Percentiles rank a stretch among this genome's conserved stretches.
Conservation (phyloP, 768 basidiomycete species). For the Favolaschia claudopus region DNA sequence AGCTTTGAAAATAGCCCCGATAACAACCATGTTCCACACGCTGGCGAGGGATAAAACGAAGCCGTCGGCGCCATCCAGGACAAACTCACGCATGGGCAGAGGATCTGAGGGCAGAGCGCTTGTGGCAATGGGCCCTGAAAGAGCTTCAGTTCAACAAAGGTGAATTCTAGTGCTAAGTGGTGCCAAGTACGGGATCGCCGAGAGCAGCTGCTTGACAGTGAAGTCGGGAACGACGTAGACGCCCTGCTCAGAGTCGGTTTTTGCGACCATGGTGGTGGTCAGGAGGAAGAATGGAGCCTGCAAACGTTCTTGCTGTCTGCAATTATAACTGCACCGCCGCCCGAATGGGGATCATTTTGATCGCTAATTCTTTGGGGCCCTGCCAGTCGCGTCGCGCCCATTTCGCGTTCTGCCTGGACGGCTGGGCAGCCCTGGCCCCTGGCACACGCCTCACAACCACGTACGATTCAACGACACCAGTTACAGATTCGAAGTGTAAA, state of each 20-base stretch:
- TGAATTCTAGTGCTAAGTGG: too few relatives aligned
- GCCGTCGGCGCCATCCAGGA: neutral
- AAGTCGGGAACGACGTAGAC: slow-evolving; percentile 81
- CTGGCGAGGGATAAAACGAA: slow-evolving; percentile 42
- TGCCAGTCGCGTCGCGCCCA: too few relatives aligned
- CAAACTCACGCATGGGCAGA: slow-evolving; percentile 75
- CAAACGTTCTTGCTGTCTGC: neutral
- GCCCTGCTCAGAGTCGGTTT: slow-evolving; percentile 56
- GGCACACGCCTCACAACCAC: too few relatives aligned
- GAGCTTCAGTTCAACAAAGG: neutral
- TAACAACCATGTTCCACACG: slow-evolving; percentile 76
- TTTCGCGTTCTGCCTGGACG: too few relatives aligned
- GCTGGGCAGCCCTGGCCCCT: too few relatives aligned
- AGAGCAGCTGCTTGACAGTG: slow-evolving; percentile 86
- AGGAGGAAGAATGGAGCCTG: neutral
- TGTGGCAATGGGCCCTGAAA: slow-evolving; percentile 81
- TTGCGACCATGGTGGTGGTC: slow-evolving; percentile 13
- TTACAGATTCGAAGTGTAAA: too few relatives aligned
- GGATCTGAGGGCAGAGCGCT: slow-evolving; percentile 86
- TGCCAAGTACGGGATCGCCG: slow-evolving; percentile 76
- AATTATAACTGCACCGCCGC: neutral
- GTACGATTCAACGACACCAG: neutral
- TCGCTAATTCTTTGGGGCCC: neutral
- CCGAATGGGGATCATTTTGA: too few relatives aligned
- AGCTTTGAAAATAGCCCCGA: slow-evolving; percentile 72